A percentile compares a stretch with the other conserved stretches of the same genome.
These are phyloP conservation scores for Phytopythium aichiense DNA, from an alignment of 352 stramenopile genomes.

Conservation along the genomic window DNA sequence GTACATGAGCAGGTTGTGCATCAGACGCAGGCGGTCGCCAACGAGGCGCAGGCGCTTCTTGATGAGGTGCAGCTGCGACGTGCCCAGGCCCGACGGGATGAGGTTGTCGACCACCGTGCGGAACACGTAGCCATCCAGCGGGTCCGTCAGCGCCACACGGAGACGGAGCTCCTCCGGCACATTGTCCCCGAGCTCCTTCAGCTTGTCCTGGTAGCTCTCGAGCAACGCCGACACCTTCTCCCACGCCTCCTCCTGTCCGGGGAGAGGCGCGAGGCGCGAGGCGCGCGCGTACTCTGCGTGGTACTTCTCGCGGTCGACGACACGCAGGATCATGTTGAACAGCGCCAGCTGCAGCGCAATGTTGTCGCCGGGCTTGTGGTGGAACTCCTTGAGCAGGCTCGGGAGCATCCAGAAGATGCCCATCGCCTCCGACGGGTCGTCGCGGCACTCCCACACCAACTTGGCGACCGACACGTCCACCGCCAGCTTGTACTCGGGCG, in stretches of 20 bases:
- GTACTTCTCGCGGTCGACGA: conserved; percentile 76
- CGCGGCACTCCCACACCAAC: conserved; percentile 82
- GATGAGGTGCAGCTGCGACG: conserved; percentile 83
- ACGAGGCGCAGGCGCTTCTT: conserved; percentile 87
- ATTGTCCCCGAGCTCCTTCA: conserved; percentile 65
- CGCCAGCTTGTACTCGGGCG: conserved; percentile 61
- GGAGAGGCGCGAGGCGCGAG: conserved; percentile 50
- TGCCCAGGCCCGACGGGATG: conserved; percentile 72
- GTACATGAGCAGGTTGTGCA: conserved; percentile 90
- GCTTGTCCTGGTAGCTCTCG: conserved; percentile 62
- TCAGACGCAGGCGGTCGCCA: conserved; percentile 80
- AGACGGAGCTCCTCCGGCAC: conserved; percentile 63
- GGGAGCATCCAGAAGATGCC: conserved; percentile 81
- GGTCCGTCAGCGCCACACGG: conserved; percentile 59
- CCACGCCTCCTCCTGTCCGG: conserved; percentile 73
- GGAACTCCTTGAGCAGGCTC: conserved; percentile 77
- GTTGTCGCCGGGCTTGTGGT: conserved; percentile 81
- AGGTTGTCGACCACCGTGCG: conserved; percentile 85
- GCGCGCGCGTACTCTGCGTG: conserved; percentile 66
- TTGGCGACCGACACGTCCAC: conserved; percentile 76
- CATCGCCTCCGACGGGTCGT: conserved; percentile 70
- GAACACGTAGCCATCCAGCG: conserved; percentile 86
- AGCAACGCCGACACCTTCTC: conserved; percentile 65
- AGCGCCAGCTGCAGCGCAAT: conserved; percentile 77
- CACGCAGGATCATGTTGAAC: conserved; percentile 85